Evolutionary conservation across 441 rosid genomes (phyloP).

Genomic region (Eugenia klotzschiana): DNA sequence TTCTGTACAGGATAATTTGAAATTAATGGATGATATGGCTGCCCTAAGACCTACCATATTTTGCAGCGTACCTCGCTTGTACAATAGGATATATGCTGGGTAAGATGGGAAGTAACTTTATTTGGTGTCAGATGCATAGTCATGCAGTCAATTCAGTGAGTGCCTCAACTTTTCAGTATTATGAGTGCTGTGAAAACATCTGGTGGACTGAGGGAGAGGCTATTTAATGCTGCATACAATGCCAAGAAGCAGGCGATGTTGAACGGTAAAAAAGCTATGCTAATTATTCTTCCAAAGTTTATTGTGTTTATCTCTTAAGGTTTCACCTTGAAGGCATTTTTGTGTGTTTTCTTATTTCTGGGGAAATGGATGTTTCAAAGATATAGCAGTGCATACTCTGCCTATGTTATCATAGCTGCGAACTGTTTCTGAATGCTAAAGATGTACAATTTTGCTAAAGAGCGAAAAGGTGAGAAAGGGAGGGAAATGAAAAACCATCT

Average conservation of each 20-base stretch:
- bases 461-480: background rate
- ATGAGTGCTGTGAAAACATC: conserved; percentile 75
- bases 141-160: background rate
- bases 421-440: background rate
- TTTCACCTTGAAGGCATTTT: background rate
- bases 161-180: conserved; percentile 40
- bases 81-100: conserved; percentile 90
- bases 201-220: conserved; percentile 69
- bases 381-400: too few relatives aligned
- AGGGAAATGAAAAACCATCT: background rate
- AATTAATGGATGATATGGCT: conserved; percentile 85
- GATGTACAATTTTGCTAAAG: background rate
- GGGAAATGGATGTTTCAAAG: too few relatives aligned
- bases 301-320: background rate
- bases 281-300: background rate
- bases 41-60: conserved; percentile 86
- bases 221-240: conserved; percentile 89
- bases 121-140: conserved; percentile 3
- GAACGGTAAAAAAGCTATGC: conserved; percentile 42
- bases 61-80: conserved; percentile 93
- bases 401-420: background rate
- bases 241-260: conserved; percentile 87
- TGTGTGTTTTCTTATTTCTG: too few relatives aligned
- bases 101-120: conserved; percentile 15
- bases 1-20: conserved; percentile 71